phyloP scores from a whole-genome alignment of 225 moss, liverwort and hornwort species.

The Polytrichum formosum region DNA sequence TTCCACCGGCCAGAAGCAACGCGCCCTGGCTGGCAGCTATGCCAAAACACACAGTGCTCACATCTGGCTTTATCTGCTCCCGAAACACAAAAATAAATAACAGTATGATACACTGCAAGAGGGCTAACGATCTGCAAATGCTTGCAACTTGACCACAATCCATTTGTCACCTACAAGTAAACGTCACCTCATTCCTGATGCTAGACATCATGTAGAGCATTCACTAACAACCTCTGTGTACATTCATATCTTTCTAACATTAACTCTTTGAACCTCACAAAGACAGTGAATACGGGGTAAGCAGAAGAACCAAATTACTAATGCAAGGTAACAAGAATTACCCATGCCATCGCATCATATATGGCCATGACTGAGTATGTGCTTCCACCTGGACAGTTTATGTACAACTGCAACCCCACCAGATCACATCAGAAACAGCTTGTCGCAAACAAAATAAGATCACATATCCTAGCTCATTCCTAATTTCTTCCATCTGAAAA shows the following conservation, averaged over 20 bases:
- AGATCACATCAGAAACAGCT: constrained; percentile 4
- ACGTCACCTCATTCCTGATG: too few species aligned
- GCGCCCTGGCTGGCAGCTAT: constrained; percentile 96
- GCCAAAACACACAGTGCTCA: constrained; percentile 92
- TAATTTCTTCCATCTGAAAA: too few species aligned
- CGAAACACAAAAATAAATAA: constrained; percentile 1
- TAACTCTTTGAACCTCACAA: too few species aligned
- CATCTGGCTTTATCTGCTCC: constrained; percentile 75
- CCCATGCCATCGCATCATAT: constrained; percentile 90
- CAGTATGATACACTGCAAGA: not conserved
- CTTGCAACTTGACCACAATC: too few species aligned
- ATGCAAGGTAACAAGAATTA: constrained; percentile 18
- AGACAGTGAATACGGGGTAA: too few species aligned
- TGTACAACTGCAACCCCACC: constrained; percentile 72
- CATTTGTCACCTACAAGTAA: too few species aligned
- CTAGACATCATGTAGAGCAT: too few species aligned
- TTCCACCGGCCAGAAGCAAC: constrained; percentile 75
- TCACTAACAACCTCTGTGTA: too few species aligned
- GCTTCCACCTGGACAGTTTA: constrained; percentile 92
- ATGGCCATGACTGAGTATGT: constrained; percentile 86
- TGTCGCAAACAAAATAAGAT: not conserved
- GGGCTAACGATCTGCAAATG: constrained; percentile 22
- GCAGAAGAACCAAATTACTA: too few species aligned
- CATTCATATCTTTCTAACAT: too few species aligned
- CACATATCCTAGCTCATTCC: too few species aligned